Percentiles rank a stretch among this genome's conserved stretches.
These are phyloP conservation scores for Perkinsus olseni DNA, from an alignment of 169 alveolate species.

Conservation along the genomic window DNA sequence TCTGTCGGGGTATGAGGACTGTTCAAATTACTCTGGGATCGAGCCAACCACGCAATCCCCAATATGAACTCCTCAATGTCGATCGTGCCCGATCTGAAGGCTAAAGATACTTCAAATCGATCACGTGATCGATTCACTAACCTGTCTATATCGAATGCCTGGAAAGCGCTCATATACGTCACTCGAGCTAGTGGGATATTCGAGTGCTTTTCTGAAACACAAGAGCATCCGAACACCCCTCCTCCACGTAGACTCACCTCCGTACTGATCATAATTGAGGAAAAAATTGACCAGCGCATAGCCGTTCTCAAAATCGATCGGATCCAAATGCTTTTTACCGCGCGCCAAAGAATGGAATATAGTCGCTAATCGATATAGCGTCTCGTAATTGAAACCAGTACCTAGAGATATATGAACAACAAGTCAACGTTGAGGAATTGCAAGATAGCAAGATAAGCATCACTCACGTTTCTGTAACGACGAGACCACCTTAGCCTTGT, in stretches of 20 bases:
- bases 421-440: neutral
- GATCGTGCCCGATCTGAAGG: neutral
- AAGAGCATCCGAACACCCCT: too few relatives aligned
- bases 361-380: neutral
- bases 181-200: neutral
- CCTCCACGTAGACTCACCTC: neutral
- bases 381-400: neutral
- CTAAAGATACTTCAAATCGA: neutral
- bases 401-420: too few relatives aligned
- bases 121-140: neutral
- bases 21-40: neutral
- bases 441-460: neutral
- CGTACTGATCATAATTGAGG: neutral
- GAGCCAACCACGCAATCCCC: neutral
- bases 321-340: neutral
- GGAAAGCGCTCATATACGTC: neutral
- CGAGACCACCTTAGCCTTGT: neutral
- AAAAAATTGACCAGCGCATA: neutral
- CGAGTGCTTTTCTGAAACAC: neutral
- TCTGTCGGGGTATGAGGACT: neutral
- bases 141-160: neutral
- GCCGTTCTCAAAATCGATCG: neutral
- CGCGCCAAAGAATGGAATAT: neutral
- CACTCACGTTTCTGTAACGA: neutral
- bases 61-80: neutral